Percentiles rank a stretch among this genome's conserved stretches.
Evolutionary conservation across 495 filamentous ascomycete species (phyloP).

Genomic region (Immersiella caudata): DNA sequence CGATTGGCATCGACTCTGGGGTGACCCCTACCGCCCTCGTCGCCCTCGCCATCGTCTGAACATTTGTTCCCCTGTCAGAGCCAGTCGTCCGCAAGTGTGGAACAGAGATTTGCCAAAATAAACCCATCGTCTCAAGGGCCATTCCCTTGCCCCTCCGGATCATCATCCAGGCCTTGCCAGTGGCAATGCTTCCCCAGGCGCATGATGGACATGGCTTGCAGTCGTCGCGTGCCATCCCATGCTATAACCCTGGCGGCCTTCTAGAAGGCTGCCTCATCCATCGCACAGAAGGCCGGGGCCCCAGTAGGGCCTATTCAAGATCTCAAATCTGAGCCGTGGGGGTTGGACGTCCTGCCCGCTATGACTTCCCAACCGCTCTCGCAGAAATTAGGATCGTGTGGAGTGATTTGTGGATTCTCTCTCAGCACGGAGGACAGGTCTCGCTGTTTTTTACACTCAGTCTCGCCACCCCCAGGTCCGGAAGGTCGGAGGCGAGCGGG

Average conservation of each 20-base stretch:
- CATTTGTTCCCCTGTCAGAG: slow-evolving; percentile 15
- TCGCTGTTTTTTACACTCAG: too few species aligned
- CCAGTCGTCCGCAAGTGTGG: slow-evolving; percentile 24
- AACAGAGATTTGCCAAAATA: slow-evolving; percentile 27
- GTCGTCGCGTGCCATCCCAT: slow-evolving; percentile 9
- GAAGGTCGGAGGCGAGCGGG: slow-evolving; percentile 9
- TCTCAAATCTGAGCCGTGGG: slow-evolving; percentile 9
- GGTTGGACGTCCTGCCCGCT: slow-evolving; percentile 28
- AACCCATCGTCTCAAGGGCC: slow-evolving; percentile 32
- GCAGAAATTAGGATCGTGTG: slow-evolving; percentile 24
- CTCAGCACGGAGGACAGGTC: too few species aligned
- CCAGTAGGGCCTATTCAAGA: background rate
- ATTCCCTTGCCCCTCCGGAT: slow-evolving; percentile 11
- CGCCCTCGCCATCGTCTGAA: slow-evolving; percentile 30
- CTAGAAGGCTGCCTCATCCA: slow-evolving; percentile 33
- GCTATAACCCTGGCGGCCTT: slow-evolving; percentile 19
- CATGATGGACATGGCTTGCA: slow-evolving; percentile 25
- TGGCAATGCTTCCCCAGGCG: slow-evolving; percentile 16
- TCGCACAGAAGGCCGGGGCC: background rate
- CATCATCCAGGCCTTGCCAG: slow-evolving; percentile 8
- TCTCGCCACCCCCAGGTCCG: slow-evolving; percentile 2
- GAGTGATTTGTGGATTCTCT: slow-evolving; percentile 8
- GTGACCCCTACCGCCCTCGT: slow-evolving; percentile 2
- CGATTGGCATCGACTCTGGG: slow-evolving; percentile 26
- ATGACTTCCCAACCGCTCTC: slow-evolving; percentile 26